Evolutionary conservation across 2,329 filamentous ascomycete species (phyloP).

Genomic region (Malbranchea cinnamomea): DNA sequence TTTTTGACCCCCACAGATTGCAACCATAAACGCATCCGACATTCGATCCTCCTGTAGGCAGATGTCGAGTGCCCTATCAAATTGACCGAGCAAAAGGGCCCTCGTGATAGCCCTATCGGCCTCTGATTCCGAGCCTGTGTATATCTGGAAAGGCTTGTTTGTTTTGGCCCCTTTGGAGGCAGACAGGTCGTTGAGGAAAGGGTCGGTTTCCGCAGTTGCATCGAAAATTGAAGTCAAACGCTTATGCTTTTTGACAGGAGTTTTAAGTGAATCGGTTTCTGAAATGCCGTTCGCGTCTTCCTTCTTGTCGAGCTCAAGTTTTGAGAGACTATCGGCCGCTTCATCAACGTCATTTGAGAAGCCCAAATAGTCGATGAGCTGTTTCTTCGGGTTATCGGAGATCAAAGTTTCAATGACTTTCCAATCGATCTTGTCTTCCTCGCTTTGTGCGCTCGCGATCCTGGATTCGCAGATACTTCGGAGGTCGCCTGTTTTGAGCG

Average conservation of each 20-base stretch:
- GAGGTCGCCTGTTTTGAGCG: slow-evolving; percentile 64
- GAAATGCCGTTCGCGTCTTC: slow-evolving; percentile 30
- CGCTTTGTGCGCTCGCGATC: slow-evolving; percentile 57
- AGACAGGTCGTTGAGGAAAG: slow-evolving; percentile 71
- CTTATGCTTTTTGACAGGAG: slow-evolving; percentile 40
- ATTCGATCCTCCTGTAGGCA: slow-evolving; percentile 79
- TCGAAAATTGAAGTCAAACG: slow-evolving; percentile 71
- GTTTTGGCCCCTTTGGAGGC: slow-evolving; percentile 85
- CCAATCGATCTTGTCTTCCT: slow-evolving; percentile 94
- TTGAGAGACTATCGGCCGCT: slow-evolving; percentile 26
- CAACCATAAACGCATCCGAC: slow-evolving; percentile 94
- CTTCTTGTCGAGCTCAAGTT: slow-evolving; percentile 27
- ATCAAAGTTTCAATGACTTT: slow-evolving; percentile 81
- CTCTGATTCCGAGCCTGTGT: slow-evolving; percentile 66
- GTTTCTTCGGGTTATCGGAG: slow-evolving; percentile 68
- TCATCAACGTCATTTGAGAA: slow-evolving; percentile 51
- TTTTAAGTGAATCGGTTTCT: slow-evolving; percentile 34
- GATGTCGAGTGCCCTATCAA: slow-evolving; percentile 75
- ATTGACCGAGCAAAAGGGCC: slow-evolving; percentile 78
- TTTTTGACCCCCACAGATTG: slow-evolving; percentile 86
- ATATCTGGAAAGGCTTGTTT: slow-evolving; percentile 85
- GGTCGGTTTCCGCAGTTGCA: slow-evolving; percentile 54
- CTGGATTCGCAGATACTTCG: slow-evolving; percentile 65
- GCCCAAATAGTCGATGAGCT: slow-evolving; percentile 80
- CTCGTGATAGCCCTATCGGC: slow-evolving; percentile 78